Base-by-base conservation (phyloP, 805 yeast species). In the Suhomyces tanzawaensis region DNA sequence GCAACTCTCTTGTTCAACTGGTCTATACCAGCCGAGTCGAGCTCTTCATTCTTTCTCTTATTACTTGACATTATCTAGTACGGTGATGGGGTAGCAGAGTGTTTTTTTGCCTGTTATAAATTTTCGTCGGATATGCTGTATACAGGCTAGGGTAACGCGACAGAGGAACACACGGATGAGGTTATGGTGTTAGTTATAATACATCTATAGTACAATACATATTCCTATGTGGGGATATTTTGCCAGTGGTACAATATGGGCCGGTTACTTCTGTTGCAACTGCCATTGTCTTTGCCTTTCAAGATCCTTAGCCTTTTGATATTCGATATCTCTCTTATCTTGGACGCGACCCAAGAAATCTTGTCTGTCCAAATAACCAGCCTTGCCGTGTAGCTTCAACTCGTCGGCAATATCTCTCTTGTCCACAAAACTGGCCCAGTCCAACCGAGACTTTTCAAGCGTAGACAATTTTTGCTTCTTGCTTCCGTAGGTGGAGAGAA, bases 401-500 rank as follows among this genome's bases (percentile, higher is more conserved):
- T 93, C 99, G 47, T 87, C 96, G 36, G 77, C 72, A 32, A 93
- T 81, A 39, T 89, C 89, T 46, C 82, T 81, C 47, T 84, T 75
- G 62, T 91, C 97, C 21, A 93, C 96, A 63, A 85, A 89, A 32
- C 85, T 79, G 1, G 95, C 95, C 95, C 98, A 93, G 62, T 93
- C 99, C 35, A 93, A 70, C 45, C 95, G 71, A 1, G 95, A 85
- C 62, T 93, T 93, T 57, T 93, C 98, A 46, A 93, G 67, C 0
- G 99, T 93, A 17, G 95, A 85, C 44, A 93, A 70, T 57, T 88
- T 91, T 49, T 48, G 61, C 22, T 86, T 79, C 48, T 84, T 81
- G 46, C 82, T 77, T 12, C 66, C 63, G 3, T 85, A 71, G 8
- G 81, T 74, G 30, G 77, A 67, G 32, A 88, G 74, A 25, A 89